Base-by-base conservation (phyloP, 164 flowering plant species). In the Vitis riparia region DNA sequence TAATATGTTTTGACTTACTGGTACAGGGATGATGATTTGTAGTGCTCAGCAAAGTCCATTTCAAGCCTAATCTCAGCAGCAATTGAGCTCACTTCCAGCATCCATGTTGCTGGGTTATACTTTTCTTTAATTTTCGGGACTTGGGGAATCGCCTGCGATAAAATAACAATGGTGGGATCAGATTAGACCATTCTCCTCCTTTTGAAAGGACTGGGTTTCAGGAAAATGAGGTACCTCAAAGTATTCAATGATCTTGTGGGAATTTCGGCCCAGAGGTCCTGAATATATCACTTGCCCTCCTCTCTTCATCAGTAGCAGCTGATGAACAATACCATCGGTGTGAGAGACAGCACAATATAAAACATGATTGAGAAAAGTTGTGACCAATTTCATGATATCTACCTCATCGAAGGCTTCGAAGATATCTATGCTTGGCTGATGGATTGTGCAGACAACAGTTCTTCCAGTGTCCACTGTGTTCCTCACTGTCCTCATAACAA, bases 361-460 rank as follows among this genome's bases (percentile, higher is more conserved):
- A 30, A 5, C 13, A 19, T 23, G 15, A 13, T 27, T 7, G 8
- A 56, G 59, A 59, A 23, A 30, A 23, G 37, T 50, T 58, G 44
- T 3, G 44, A 37, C 0, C 5, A 37, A 37, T 37, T 37, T 37
- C 44, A 37, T 37, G 44, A 32, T 53, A 19, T 48, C n/a, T 57
- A 89, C 92, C 93, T 95, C 99, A 75, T 95, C 99, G 67, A 95
- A 95, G 32, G 99, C 87, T 76, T 95, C 99, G 66, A 93, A 95
- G 27, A 93, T 95, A 68, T 95, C 99, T 51, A 95, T 91, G 79
- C 99, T 95, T 16, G 99, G 99, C 53, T 93, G 99, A 74, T 95
- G 99, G 67, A 95, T 95, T 44, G 99, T 95, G 82, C 99, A 95
- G 48, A 93, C 97, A 11, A 94, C 98, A 1, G 99, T 95, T 72